Conservation (phyloP, 306 rosid species). For the Lathyrus oleraceus region DNA sequence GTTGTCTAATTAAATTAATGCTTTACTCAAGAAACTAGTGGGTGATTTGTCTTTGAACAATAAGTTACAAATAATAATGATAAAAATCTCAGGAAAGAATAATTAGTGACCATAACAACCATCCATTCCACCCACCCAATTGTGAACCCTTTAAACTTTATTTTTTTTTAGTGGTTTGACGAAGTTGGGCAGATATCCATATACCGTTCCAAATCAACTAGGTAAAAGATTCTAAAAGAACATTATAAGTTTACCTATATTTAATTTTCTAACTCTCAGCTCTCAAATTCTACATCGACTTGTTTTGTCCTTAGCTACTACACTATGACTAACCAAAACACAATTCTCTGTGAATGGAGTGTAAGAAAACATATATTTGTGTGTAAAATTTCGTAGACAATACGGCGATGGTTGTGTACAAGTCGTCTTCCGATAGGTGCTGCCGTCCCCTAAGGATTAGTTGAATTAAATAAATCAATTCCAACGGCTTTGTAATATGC, state of each 20-base stretch:
- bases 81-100: not conserved
- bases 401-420: slow-evolving; percentile 35
- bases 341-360: slow-evolving; percentile 22
- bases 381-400: slow-evolving; percentile 34
- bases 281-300: slow-evolving; percentile 33
- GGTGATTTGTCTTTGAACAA: not conserved
- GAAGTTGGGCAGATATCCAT: not conserved
- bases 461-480: slow-evolving; percentile 52
- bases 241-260: slow-evolving; percentile 21
- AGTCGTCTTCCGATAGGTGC: slow-evolving; percentile 2
- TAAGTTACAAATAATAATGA: not conserved
- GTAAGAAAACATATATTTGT: not conserved
- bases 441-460: slow-evolving; percentile 44
- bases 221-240: slow-evolving; percentile 9
- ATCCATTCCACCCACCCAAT: not conserved
- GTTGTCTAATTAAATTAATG: too few relatives aligned
- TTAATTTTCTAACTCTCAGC: slow-evolving; percentile 27
- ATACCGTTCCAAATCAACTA: slow-evolving; percentile 7
- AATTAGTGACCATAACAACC: not conserved
- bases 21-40: too few relatives aligned
- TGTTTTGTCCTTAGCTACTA: slow-evolving; percentile 23
- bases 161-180: slow-evolving; percentile 1
- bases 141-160: not conserved
- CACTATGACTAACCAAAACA: slow-evolving; percentile 3
- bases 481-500: slow-evolving; percentile 65